phyloP scores from a whole-genome alignment of 2,329 filamentous ascomycete species.

The Calonectria multiphialidica region DNA sequence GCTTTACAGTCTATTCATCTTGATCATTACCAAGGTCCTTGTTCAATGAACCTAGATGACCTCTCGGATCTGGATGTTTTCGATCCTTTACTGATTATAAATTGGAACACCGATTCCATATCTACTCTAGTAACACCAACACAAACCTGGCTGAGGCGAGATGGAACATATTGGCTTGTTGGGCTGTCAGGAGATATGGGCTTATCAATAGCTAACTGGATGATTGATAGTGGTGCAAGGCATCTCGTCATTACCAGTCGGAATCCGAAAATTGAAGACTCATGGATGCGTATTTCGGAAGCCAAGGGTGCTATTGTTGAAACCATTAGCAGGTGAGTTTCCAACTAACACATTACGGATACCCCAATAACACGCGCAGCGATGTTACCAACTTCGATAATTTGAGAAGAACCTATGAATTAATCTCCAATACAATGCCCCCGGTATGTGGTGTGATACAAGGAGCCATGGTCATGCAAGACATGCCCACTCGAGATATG shows the following conservation, averaged over 20 bases:
- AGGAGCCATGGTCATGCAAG: slow-evolving; percentile 57
- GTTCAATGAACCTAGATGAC: too few species aligned
- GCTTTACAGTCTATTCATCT: too few species aligned
- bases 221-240: not conserved
- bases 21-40: too few species aligned
- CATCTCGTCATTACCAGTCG: not conserved
- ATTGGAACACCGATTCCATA: not conserved
- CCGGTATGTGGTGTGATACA: slow-evolving; percentile 56
- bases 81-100: not conserved
- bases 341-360: not conserved
- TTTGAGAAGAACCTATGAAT: not conserved
- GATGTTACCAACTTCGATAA: not conserved
- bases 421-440: slow-evolving; percentile 36
- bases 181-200: not conserved
- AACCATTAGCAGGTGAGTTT: not conserved
- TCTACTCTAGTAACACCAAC: not conserved
- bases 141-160: not conserved
- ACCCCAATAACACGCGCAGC: not conserved
- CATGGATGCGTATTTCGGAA: not conserved
- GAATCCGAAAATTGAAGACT: not conserved
- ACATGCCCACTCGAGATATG: slow-evolving; percentile 47
- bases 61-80: not conserved
- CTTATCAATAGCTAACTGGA: not conserved
- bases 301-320: not conserved
- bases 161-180: slow-evolving; percentile 2